phyloP scores from a whole-genome alignment of 305 asterid species.

The Solanum hybrid region DNA sequence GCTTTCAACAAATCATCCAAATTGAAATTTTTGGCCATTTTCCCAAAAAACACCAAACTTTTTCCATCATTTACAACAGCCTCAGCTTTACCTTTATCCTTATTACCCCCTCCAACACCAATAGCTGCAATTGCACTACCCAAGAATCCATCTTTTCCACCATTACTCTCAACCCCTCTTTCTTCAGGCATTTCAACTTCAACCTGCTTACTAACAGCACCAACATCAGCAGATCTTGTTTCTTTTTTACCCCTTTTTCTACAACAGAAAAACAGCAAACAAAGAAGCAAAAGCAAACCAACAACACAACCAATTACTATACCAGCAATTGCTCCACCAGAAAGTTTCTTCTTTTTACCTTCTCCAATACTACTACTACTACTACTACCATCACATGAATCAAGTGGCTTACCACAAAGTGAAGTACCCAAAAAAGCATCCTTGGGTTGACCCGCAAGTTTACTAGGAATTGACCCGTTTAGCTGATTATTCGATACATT shows the following conservation, averaged over 20 bases:
- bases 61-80: constrained; percentile 15
- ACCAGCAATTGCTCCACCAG: constrained; percentile 71
- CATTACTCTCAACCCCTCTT: neutral
- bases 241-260: constrained; percentile 15
- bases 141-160: constrained; percentile 14
- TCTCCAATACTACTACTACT: neutral
- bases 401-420: constrained; percentile 67
- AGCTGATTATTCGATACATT: constrained; percentile 54
- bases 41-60: constrained; percentile 46
- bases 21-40: constrained; percentile 32
- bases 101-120: constrained; percentile 21
- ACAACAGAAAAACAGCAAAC: constrained; percentile 33
- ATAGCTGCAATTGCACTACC: constrained; percentile 22
- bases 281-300: constrained; percentile 32
- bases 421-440: constrained; percentile 51
- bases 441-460: constrained; percentile 38
- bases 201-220: constrained; percentile 3
- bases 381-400: constrained; percentile 30
- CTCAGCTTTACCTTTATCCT: constrained; percentile 20
- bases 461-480: constrained; percentile 46
- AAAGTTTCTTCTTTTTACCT: constrained; percentile 24
- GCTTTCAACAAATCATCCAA: constrained; percentile 76
- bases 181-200: constrained; percentile 24
- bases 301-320: constrained; percentile 47
- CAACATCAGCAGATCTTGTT: constrained; percentile 10